Evolutionary conservation across 2,329 filamentous ascomycete genomes (phyloP).

Genomic region (Dactylella cylindrospora): DNA sequence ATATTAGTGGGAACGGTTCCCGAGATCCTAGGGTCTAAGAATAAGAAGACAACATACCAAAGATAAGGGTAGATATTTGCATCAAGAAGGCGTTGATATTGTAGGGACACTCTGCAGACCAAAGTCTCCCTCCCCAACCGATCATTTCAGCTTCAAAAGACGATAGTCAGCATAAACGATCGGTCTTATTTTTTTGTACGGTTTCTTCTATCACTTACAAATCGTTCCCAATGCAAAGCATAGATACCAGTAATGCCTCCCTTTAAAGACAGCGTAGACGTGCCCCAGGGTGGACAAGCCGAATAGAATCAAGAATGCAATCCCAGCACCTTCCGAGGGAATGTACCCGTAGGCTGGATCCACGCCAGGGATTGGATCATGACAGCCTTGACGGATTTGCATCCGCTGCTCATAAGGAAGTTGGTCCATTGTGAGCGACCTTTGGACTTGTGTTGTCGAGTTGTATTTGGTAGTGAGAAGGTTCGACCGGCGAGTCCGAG

Average conservation of each 20-base stretch:
- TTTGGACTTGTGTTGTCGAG: background rate
- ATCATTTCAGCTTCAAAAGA: conserved; percentile 53
- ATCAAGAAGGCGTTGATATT: conserved; percentile 57
- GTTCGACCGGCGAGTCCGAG: too few relatives aligned
- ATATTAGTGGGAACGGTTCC: conserved; percentile 13
- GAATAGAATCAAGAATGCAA: conserved; percentile 29
- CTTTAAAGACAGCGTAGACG: conserved; percentile 30
- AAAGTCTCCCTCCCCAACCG: conserved; percentile 57
- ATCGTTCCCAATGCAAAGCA: conserved; percentile 39
- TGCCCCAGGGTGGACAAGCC: conserved; percentile 27
- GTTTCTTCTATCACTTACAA: conserved; percentile 7
- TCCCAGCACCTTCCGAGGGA: conserved; percentile 21
- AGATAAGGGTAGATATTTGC: conserved; percentile 57
- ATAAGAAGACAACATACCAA: conserved; percentile 45
- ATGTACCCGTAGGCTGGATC: conserved; percentile 30
- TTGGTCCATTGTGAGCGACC: conserved; percentile 7
- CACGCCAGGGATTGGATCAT: conserved; percentile 5
- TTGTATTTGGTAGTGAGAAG: too few relatives aligned
- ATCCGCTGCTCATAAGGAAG: conserved; percentile 17
- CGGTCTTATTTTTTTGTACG: too few relatives aligned
- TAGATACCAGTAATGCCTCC: conserved; percentile 35
- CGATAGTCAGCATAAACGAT: too few relatives aligned
- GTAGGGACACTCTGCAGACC: conserved; percentile 58
- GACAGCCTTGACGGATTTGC: conserved; percentile 11
- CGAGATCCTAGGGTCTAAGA: background rate